These are phyloP conservation scores for Xylaria castorea DNA, from an alignment of 495 filamentous ascomycete species.

Conservation along the genomic window DNA sequence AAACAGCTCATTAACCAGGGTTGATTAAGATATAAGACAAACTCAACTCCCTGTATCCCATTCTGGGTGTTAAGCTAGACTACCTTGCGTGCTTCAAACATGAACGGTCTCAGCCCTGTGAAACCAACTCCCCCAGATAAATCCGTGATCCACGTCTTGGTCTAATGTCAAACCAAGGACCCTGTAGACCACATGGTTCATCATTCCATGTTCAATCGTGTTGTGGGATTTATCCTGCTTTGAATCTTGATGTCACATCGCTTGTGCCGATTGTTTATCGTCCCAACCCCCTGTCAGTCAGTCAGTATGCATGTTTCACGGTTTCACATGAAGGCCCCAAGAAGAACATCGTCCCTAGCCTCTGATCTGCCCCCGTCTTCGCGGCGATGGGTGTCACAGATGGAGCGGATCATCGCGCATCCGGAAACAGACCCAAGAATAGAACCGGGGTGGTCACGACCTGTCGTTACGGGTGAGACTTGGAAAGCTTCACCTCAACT, in stretches of 20 bases:
- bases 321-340: constrained; percentile 13
- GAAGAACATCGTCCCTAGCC: background rate
- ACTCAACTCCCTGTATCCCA: background rate
- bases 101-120: constrained; percentile 13
- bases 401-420: constrained; percentile 21
- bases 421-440: constrained; percentile 23
- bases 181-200: constrained; percentile 18
- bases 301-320: constrained; percentile 19
- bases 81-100: constrained; percentile 19
- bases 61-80: background rate
- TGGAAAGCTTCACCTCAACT: constrained; percentile 11
- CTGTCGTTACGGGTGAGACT: constrained; percentile 19
- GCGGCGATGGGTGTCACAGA: constrained; percentile 20
- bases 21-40: constrained; percentile 1
- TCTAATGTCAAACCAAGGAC: constrained; percentile 1
- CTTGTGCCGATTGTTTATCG: constrained; percentile 9
- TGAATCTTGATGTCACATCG: constrained; percentile 16
- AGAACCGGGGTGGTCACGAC: constrained; percentile 9
- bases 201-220: constrained; percentile 9
- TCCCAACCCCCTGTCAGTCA: constrained; percentile 10
- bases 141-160: constrained; percentile 17
- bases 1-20: constrained; percentile 2
- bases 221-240: constrained; percentile 11
- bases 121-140: constrained; percentile 7
- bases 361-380: background rate